Evolutionary conservation across 495 filamentous ascomycete species (phyloP), one percentile per base, ranked within the genome.

Genomic region (Saxophila tyrrhenica): DNA sequence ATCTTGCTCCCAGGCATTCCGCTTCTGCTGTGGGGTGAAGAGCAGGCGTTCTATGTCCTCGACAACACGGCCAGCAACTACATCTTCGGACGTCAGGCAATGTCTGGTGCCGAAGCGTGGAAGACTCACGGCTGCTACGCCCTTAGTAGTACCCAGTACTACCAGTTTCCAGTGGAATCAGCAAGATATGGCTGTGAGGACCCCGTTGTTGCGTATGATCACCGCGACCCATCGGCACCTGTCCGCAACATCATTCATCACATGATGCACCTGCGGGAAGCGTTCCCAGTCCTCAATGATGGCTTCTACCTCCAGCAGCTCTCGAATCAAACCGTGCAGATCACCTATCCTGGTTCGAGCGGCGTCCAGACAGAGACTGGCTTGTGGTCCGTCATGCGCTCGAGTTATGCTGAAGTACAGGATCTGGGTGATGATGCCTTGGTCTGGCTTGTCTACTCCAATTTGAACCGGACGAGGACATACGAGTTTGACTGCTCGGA

Each of bases 31-130:
- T 87, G 78, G 73, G 83, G 83, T 35, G 83, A 87, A 59, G 83
- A 87, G 59, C 83, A 87, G 61, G 77, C 69, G 2, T 78, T 82
- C 24, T 84, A 87, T 44, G 67, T 81, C 1, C 62, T 86, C 3
- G 83, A 86, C 59, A 80, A 77, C 47, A 80, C 80, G 2, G 82
- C 82, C 22, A 61, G 66, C 48, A 84, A 86, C 58, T 87, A 87
- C 64, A 74, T 87, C 51, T 86, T 78, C 58, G 83, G 83, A 9
- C 77, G 83, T 42, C 77, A 80, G 60, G 69, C 83, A 0, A 84
- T 87, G 75, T 76, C 77, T 3, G 74, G 82, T 7, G 70, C 78
- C 1, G 77, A 74, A 0, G 83, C 83, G 0, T 87, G 83, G 83
- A 77, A 78, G 53, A 70, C 72, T 0, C 83, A 87, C 57, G 83